Evolutionary conservation across 192 early-diverging fungal genomes (phyloP).

Genomic region (Coemansia sp.): DNA sequence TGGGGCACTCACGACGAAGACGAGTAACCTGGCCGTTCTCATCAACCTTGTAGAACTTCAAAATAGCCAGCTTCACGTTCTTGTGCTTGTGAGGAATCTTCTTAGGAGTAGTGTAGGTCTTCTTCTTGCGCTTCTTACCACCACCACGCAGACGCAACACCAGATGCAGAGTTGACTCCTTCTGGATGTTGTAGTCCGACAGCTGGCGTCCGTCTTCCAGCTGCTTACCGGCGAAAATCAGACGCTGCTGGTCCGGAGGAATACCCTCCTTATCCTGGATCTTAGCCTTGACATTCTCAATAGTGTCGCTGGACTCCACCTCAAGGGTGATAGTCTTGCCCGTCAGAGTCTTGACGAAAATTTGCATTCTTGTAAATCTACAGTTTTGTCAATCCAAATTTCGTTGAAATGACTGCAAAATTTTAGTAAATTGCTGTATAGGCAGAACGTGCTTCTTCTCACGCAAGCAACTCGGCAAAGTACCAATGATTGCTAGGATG

Average conservation of each 20-base stretch:
- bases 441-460: constrained; percentile 52
- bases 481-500: background rate
- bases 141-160: constrained; percentile 82
- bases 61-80: constrained; percentile 98
- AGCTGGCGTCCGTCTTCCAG: constrained; percentile 74
- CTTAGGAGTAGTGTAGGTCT: constrained; percentile 99
- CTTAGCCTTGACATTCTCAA: constrained; percentile 81
- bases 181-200: constrained; percentile 80
- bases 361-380: constrained; percentile 56
- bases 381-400: background rate
- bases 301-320: constrained; percentile 83
- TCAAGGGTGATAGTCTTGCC: constrained; percentile 85
- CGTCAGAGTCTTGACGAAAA: constrained; percentile 85
- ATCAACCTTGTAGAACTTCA: constrained; percentile 99
- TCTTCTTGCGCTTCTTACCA: constrained; percentile 99
- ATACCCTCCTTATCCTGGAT: constrained; percentile 89
- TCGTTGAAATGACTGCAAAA: background rate
- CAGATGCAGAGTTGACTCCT: constrained; percentile 77
- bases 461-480: constrained; percentile 17
- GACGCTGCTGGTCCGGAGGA: constrained; percentile 79
- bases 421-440: constrained; percentile 20
- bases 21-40: constrained; percentile 95
- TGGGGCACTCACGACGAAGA: constrained; percentile 98
- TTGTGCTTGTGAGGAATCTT: constrained; percentile 99
- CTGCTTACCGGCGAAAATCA: constrained; percentile 83